Base-by-base conservation (phyloP, 2,329 filamentous ascomycete genomes). In the Sporothrix mexicana region DNA sequence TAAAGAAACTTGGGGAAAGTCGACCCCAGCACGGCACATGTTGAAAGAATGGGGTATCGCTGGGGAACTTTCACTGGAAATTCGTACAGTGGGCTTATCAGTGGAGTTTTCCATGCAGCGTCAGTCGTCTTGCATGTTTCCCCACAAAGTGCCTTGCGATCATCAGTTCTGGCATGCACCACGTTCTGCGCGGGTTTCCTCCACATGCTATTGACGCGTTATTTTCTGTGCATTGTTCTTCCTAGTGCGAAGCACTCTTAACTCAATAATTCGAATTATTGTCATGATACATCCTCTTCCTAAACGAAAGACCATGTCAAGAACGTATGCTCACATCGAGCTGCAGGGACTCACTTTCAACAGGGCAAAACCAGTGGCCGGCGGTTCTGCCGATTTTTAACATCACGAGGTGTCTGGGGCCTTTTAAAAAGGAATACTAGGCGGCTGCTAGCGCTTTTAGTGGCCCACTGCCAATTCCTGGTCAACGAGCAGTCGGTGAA, bases 11-110 rank as follows among this genome's bases (percentile, higher is more conserved):
- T 57, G 55, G 51, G 20, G 51, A 53, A 53, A 17, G 15, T 10
- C 3, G 30, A 57, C 55, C 55, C 51, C 55, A 57, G 55, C 23
- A 23, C 23, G 55, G 55, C 55, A 57, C 23, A 57, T 57, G 55
- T 12, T 57, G 10, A 57, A 30, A 57, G 30, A 13, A 57, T 36
- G 23, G 23, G 30, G 55, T 15, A 53, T 7, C 17, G 30, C 55
- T 57, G 55, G 17, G 51, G 51, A 20, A 20, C 5, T 53, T 20
- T 9, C 51, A 53, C 51, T 53, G 51, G 51, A 53, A n/a, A 30
- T 17, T 4, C 20, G 10, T 57, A 30, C 55, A 57, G 55, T 57
- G 55, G 55, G 20, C 6, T 30, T 30, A 12, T 25, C 55, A 30
- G 23, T 57, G 55, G 55, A 57, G 55, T 30, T 25, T 30, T 6